Conservation (phyloP, 2,329 filamentous ascomycete species). For the Cladobotryum mycophilum region DNA sequence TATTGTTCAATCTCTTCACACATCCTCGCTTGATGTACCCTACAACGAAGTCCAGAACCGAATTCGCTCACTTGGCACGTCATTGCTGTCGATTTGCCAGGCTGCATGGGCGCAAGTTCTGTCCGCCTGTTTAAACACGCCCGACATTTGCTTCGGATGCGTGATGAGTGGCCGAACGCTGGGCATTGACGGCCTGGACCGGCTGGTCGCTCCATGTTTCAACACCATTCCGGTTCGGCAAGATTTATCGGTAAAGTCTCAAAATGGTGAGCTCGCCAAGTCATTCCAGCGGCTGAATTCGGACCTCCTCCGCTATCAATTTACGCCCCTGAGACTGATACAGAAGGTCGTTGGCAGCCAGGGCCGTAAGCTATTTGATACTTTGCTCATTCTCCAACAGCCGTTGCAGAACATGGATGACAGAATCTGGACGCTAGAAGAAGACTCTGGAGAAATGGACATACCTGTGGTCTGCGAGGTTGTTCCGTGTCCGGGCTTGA, state of each 20-base stretch:
- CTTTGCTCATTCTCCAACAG: conserved; percentile 72
- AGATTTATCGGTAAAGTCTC: conserved; percentile 39
- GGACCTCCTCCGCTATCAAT: conserved; percentile 60
- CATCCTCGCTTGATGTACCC: conserved; percentile 26
- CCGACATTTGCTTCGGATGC: conserved; percentile 81
- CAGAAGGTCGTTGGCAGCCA: conserved; percentile 44
- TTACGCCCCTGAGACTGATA: conserved; percentile 67
- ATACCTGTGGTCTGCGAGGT: conserved; percentile 73
- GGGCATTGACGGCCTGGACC: conserved; percentile 58
- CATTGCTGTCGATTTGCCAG: conserved; percentile 63
- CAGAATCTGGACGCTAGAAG: conserved; percentile 49
- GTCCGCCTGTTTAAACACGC: conserved; percentile 43
- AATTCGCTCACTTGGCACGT: conserved; percentile 48
- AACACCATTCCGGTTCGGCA: conserved; percentile 75
- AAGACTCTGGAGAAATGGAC: conserved; percentile 62
- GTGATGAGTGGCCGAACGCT: conserved; percentile 73
- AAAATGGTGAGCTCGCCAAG: conserved; percentile 53
- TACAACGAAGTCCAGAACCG: conserved; percentile 42
- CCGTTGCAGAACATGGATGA: conserved; percentile 49
- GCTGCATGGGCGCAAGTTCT: conserved; percentile 65
- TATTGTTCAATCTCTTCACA: conserved; percentile 24
- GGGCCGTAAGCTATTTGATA: conserved; percentile 64
- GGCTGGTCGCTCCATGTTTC: conserved; percentile 82
- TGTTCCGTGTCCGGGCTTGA: conserved; percentile 44
- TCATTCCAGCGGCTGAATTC: conserved; percentile 56